Base-by-base conservation (phyloP, 805 yeast genomes). In the Metschnikowia kofuensis region DNA sequence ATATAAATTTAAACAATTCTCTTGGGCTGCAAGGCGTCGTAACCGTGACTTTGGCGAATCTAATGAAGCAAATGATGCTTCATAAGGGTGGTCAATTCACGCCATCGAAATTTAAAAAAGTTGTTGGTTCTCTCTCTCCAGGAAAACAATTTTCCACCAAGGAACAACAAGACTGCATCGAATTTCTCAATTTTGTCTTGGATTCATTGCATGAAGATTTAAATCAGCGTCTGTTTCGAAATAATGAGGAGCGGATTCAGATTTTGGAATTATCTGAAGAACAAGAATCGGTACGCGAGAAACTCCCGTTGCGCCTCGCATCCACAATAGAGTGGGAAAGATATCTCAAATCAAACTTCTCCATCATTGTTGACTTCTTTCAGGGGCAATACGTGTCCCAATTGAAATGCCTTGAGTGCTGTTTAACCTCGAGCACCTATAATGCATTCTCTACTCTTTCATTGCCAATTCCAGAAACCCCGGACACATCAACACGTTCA, bases 281-380 rank as follows among this genome's bases (percentile, higher is more conserved):
- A 45, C 94, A 90, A 53, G 97, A 90, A 61, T 72, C 72, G 35
- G 69, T 76, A 13, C 73, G 97, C 39, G 98, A 91, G 61, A 67
- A 67, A 28, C 66, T 89, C 59, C 86, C 95, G 0, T 75, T 89
- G 2, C 75, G 96, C 49, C 72, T 87, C 27, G 97, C 96, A 0
- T 84, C 96, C 0, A 80, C 94, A 0, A 80, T 89, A 43, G 97
- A 91, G 63, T 91, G 98, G 98, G 96, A 88, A 60, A 72, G 95
- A 49, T 89, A 89, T 62, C 69, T 89, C 47, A 83, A 82, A 49
- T 78, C 87, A 16, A 89, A 91, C 62, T 83, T 85, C 54, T 89
- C 96, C 36, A 76, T 84, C 1, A 77, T 91, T 26, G 94, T 87
- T 2, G 91, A 87, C 56, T 77, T 82, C 44, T 89, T 89, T 63